Evolutionary conservation across 768 basidiomycete species (phyloP).

Genomic region (Boletus pseudo-olivaceus): DNA sequence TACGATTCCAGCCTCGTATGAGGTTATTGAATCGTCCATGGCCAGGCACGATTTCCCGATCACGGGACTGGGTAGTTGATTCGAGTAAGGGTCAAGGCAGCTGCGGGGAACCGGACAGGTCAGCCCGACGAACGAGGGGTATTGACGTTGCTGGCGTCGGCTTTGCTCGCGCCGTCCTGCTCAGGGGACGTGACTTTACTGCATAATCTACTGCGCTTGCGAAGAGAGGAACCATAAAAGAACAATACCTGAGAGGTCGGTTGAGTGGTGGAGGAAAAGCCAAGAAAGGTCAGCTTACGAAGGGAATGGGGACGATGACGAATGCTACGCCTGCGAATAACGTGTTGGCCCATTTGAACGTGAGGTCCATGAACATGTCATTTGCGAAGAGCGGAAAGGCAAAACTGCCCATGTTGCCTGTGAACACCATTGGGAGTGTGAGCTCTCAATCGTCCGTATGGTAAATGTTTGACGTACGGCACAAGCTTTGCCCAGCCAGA

Average conservation of each 20-base stretch:
- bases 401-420: slow-evolving; percentile 48
- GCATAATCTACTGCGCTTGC: slow-evolving; percentile 23
- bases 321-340: slow-evolving; percentile 50
- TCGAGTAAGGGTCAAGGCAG: not conserved
- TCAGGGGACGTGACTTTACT: slow-evolving; percentile 8
- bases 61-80: not conserved
- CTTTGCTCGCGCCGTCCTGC: not conserved
- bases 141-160: not conserved
- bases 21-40: slow-evolving; percentile 2
- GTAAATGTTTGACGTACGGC: slow-evolving; percentile 36
- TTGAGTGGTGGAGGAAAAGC: not conserved
- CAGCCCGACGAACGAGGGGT: not conserved
- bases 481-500: slow-evolving; percentile 60
- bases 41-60: slow-evolving; percentile 9
- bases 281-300: slow-evolving; percentile 32
- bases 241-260: slow-evolving; percentile 23
- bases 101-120: not conserved
- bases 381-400: slow-evolving; percentile 61
- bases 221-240: slow-evolving; percentile 29
- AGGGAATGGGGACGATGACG: slow-evolving; percentile 55
- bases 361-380: slow-evolving; percentile 54
- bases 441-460: not conserved
- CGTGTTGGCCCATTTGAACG: slow-evolving; percentile 56
- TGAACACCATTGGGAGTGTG: not conserved
- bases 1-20: not conserved